Evolutionary conservation across 129 eudicot species (phyloP).

Genomic region (Pulicaria dysenterica): DNA sequence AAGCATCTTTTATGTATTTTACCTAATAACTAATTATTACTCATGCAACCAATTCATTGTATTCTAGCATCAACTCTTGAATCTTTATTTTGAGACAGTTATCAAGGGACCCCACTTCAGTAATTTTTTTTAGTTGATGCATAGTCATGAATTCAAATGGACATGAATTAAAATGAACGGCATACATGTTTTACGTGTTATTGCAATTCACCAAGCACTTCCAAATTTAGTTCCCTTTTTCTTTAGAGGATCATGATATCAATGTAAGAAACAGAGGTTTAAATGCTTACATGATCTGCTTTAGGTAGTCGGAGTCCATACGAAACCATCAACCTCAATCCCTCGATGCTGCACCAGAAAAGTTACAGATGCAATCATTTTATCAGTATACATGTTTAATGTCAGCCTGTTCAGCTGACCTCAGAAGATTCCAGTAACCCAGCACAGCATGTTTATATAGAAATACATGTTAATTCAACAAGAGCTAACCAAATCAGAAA

Average conservation of each 20-base stretch:
- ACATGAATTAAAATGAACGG: slow-evolving; percentile 14
- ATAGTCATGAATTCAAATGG: slow-evolving; percentile 10
- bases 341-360: slow-evolving; percentile 6
- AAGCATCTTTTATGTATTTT: slow-evolving; percentile 11
- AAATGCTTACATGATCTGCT: slow-evolving; percentile 24
- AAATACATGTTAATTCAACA: background rate
- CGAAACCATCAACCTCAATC: slow-evolving; percentile 11
- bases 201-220: background rate
- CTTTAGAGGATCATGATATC: slow-evolving; percentile 8
- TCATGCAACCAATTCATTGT: background rate
- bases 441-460: background rate
- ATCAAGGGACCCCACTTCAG: slow-evolving; percentile 21
- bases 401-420: too few relatives aligned
- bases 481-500: background rate
- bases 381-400: background rate
- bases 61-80: slow-evolving; percentile 12
- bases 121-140: slow-evolving; percentile 19
- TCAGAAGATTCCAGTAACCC: too few relatives aligned
- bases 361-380: background rate
- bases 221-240: background rate
- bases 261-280: slow-evolving; percentile 12
- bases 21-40: background rate
- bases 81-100: background rate
- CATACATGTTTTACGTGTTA: slow-evolving; percentile 14
- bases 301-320: slow-evolving; percentile 20